phyloP scores from a whole-genome alignment of 148 eudicot species.

The Rhododendron molle region DNA sequence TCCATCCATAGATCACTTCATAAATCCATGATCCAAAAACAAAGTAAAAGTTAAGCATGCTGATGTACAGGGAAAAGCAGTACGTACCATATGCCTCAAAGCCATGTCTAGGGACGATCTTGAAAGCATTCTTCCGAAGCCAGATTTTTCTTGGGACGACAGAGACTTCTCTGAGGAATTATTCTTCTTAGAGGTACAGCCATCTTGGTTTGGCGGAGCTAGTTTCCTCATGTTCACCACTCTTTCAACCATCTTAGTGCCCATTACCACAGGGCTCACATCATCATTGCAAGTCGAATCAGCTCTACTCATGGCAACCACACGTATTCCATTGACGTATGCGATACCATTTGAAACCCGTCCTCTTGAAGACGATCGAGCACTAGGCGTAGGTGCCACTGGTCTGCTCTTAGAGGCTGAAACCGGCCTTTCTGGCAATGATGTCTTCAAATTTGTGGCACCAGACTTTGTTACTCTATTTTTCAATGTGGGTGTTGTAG shows the following conservation, averaged over 20 bases:
- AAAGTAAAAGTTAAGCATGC: background rate
- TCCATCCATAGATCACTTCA: background rate
- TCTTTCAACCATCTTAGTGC: conserved; percentile 57
- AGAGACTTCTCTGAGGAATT: conserved; percentile 59
- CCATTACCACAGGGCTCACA: conserved; percentile 46
- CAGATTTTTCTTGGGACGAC: conserved; percentile 61
- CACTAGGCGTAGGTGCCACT: conserved; percentile 18
- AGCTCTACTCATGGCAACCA: conserved; percentile 29
- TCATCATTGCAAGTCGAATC: conserved; percentile 25
- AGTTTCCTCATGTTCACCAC: conserved; percentile 61
- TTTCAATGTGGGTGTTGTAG: conserved; percentile 34
- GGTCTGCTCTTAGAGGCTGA: conserved; percentile 39
- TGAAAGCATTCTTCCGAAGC: conserved; percentile 85
- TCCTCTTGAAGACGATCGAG: conserved; percentile 30
- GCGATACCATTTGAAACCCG: conserved; percentile 9
- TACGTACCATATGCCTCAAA: conserved; percentile 68
- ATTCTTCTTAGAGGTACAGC: conserved; percentile 25
- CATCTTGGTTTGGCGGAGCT: conserved; percentile 48
- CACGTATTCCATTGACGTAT: conserved; percentile 11
- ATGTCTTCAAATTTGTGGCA: conserved; percentile 17
- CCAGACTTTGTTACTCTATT: conserved; percentile 27
- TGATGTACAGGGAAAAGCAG: background rate
- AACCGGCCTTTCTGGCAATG: conserved; percentile 32
- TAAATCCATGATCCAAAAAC: background rate
- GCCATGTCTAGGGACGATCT: conserved; percentile 95